Percentiles rank a stretch among this genome's conserved stretches.
Evolutionary conservation across 2,329 filamentous ascomycete genomes (phyloP).

Genomic region (Balansia obtecta): DNA sequence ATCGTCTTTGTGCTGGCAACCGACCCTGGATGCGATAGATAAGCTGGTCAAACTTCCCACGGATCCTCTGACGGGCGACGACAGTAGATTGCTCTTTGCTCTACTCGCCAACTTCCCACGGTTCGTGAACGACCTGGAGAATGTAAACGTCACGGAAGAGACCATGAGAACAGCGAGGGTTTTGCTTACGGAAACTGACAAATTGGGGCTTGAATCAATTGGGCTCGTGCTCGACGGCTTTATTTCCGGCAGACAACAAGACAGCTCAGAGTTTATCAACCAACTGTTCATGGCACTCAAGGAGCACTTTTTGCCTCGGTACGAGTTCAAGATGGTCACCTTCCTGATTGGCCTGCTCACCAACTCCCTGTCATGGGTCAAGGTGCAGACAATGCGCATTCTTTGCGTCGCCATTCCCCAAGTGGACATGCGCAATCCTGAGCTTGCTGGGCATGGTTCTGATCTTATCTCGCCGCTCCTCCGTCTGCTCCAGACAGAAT

Average conservation of each 20-base stretch:
- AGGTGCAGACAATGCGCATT: slow-evolving; percentile 84
- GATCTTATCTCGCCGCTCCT: slow-evolving; percentile 91
- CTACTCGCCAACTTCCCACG: slow-evolving; percentile 85
- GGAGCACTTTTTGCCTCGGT: slow-evolving; percentile 65
- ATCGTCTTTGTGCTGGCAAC: slow-evolving; percentile 70
- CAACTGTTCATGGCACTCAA: slow-evolving; percentile 64
- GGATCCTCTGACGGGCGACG: slow-evolving; percentile 69
- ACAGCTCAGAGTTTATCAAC: slow-evolving; percentile 61
- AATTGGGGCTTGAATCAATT: slow-evolving; percentile 55
- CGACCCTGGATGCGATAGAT: slow-evolving; percentile 66
- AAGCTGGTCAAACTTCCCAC: slow-evolving; percentile 67
- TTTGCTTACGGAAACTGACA: slow-evolving; percentile 60
- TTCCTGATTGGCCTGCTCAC: slow-evolving; percentile 87
- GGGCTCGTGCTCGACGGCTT: slow-evolving; percentile 59
- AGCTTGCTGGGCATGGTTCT: slow-evolving; percentile 81
- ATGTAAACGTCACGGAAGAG: slow-evolving; percentile 40
- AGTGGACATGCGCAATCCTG: slow-evolving; percentile 84
- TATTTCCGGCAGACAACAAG: slow-evolving; percentile 51
- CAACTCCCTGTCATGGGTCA: slow-evolving; percentile 81
- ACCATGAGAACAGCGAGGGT: slow-evolving; percentile 53
- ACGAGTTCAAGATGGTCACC: slow-evolving; percentile 75
- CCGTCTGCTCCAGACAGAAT: slow-evolving; percentile 80
- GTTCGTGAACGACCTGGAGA: slow-evolving; percentile 69
- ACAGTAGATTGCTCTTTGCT: slow-evolving; percentile 70
- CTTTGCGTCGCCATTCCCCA: slow-evolving; percentile 75